Base-by-base conservation (phyloP, 768 basidiomycete species). In the Leccinum rimulosum region DNA sequence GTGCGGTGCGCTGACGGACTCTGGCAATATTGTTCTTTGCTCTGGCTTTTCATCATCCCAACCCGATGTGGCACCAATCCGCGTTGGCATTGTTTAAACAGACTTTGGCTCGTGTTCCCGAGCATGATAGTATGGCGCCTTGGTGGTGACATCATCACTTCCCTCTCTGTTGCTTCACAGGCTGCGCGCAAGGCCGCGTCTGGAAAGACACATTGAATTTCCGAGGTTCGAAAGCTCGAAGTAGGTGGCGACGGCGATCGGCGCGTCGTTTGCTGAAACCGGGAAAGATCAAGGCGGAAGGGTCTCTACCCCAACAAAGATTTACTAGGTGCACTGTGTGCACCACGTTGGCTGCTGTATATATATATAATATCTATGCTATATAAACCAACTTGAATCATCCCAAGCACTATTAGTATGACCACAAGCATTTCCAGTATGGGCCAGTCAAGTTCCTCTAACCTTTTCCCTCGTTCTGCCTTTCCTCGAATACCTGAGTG, bases 31-130 rank as follows among this genome's bases (percentile, higher is more conserved):
- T n/a, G 1, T 33, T 25, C 14, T 31, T 35, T 15, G 7, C 19
- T 43, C n/a, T 43, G 40, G n/a, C 31, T 27, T 31, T n/a, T 8
- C 9, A 27, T 11, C 40, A n/a, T 36, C 15, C 11, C 30, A 17
- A 28, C 27, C 27, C n/a, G 3, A 15, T 25, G 15, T 25, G 11
- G 27, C 17, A 35, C 33, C 33, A 3, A 19, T 50, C n/a, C 1
- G 9, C 0, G 7, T 19, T 15, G 55, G 33, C 15, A 47, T 17
- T 52, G 22, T 48, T 38, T n/a, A 22, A 7, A 40, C 53, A 93
- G 91, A 2, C 62, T 89, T n/a, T 94, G 93, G 93, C 73, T 95
- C 56, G 68, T 93, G 47, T 65, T 93, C 25, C 93, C 93, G 3
- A 66, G 76, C 30, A 68, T 88, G 64, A 84, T 93, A 52, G 68